Base-by-base conservation (phyloP, 768 basidiomycete genomes). In the Psilocybe sp. region DNA sequence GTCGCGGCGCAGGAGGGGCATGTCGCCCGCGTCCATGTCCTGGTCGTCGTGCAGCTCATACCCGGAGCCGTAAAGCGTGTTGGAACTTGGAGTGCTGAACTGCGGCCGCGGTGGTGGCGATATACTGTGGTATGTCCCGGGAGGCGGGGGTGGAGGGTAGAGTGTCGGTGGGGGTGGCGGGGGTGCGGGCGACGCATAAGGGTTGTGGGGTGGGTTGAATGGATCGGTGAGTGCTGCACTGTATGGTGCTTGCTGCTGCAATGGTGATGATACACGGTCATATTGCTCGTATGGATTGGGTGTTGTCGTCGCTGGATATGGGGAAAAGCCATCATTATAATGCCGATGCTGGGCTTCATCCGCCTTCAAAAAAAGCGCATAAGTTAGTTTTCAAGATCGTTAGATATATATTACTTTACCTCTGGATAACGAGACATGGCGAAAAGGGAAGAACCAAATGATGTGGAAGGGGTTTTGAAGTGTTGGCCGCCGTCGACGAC, bases 261-360 rank as follows among this genome's bases (percentile, higher is more conserved):
- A 56, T 34, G 63, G 67, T 16, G 41, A 47, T 16, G 72, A 69
- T 38, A 60, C 59, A 1, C 50, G 57, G 50, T 71, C 65, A 53
- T 71, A 70, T 37, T 69, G 73, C 52, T 77, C 76, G 51, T 74
- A 75, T 5, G 74, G 73, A 41, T 66, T 69, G 40, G 68, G 61
- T 20, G 66, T 58, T n/a, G 51, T 55, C 31, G 61, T 58, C 20
- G 67, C 52, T 44, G 67, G 59, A 54, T 85, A 81, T 7, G 79
- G 75, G 52, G 69, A 71, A 64, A 83, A 83, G 0, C 84, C 83
- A 51, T 89, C 85, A 59, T 86, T 85, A 65, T 87, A 85, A 49
- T 77, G 78, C 23, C 78, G 66, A 14, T 69, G 75, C 55, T 85
- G 84, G 12, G 73, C 80, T 64, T 87, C 83, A 64, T 88, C 83